A percentile compares a stretch with the other conserved stretches of the same genome.
phyloP scores from a whole-genome alignment of 176 grass and related monocot species.

The Sorghum bicolor region Sorghum_bicolor_NCBIv3 NC_012875.2:698501-699000 shows the following conservation, averaged over 20 bases:
- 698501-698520: background rate
- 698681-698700: background rate
- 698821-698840: background rate
- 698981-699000: background rate
- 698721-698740: background rate
- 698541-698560: background rate
- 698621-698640: background rate
- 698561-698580: background rate
- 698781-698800: background rate
- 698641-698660: background rate
- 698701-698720: background rate
- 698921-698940: background rate
- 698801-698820: background rate
- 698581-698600: background rate
- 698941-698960: too few species aligned
- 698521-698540: background rate
- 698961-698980: background rate
- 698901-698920: background rate
- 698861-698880: background rate
- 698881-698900: background rate
- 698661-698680: background rate
- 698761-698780: background rate
- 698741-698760: background rate
- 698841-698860: background rate
- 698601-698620: background rate